Evolutionary conservation across 306 rosid genomes (phyloP).

Genomic region (Rosa lucieae): DNA sequence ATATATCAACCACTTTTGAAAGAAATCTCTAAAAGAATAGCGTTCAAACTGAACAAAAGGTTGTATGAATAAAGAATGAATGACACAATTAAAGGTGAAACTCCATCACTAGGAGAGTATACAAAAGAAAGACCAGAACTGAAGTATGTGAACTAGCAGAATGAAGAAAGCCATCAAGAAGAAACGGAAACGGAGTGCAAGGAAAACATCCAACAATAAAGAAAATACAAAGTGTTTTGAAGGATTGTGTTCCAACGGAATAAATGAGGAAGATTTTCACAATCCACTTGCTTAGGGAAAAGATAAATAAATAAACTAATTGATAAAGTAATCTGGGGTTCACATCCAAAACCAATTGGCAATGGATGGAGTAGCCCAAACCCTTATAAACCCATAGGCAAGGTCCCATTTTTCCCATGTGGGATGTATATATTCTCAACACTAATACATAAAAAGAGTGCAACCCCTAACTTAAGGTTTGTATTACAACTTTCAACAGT

Average conservation of each 20-base stretch:
- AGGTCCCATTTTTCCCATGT: too few species aligned
- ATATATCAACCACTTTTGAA: conserved; percentile 2
- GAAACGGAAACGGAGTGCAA: background rate
- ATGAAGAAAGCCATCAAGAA: background rate
- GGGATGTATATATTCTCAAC: too few species aligned
- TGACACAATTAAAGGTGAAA: background rate
- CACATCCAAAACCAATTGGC: too few species aligned
- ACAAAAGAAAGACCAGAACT: background rate
- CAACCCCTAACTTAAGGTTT: too few species aligned
- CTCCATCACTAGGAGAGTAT: background rate
- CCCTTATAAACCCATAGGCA: too few species aligned
- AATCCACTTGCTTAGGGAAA: too few species aligned
- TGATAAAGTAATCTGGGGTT: too few species aligned
- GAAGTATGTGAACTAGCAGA: conserved; percentile 1
- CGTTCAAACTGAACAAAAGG: background rate
- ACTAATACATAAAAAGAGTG: too few species aligned
- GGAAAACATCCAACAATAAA: background rate
- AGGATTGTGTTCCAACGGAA: background rate
- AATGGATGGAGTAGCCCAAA: too few species aligned
- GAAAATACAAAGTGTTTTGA: background rate
- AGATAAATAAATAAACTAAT: too few species aligned
- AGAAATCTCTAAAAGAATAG: background rate
- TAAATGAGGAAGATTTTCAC: too few species aligned
- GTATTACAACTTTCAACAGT: too few species aligned
- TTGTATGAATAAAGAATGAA: background rate